phyloP scores from a whole-genome alignment of 805 yeast genomes.

The Wickerhamiella hasegawae region DNA sequence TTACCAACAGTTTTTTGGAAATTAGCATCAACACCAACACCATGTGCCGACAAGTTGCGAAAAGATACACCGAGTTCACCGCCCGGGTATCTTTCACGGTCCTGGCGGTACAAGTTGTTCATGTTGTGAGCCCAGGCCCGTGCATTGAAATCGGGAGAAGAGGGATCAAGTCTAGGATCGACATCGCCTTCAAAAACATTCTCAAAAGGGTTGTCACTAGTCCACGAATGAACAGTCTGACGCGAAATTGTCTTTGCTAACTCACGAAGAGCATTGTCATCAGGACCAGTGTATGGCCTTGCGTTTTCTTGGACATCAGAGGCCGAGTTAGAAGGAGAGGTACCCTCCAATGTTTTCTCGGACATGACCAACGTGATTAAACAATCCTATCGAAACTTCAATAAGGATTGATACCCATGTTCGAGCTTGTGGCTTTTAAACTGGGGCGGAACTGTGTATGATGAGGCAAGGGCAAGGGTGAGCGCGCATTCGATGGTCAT shows the following conservation, averaged over 20 bases:
- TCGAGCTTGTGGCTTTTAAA: too few species aligned
- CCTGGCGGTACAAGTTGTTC: constrained; percentile 33
- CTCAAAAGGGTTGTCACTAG: constrained; percentile 1
- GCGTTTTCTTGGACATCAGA: neutral
- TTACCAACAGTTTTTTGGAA: constrained; percentile 51
- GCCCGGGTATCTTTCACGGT: constrained; percentile 44
- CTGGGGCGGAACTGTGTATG: too few species aligned
- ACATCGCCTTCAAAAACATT: constrained; percentile 15
- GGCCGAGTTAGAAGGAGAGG: too few species aligned
- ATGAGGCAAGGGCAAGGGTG: too few species aligned
- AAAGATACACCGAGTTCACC: constrained; percentile 47
- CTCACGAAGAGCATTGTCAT: constrained; percentile 2
- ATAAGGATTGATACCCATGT: too few species aligned
- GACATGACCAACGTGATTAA: too few species aligned
- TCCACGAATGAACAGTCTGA: neutral
- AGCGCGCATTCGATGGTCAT: too few species aligned
- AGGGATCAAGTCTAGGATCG: constrained; percentile 41
- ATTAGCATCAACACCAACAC: constrained; percentile 42
- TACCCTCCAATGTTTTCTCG: too few species aligned
- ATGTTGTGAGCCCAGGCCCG: constrained; percentile 50
- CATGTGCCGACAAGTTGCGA: constrained; percentile 43
- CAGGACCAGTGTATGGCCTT: constrained; percentile 4
- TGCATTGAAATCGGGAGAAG: constrained; percentile 36
- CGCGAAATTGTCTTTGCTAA: constrained; percentile 2
- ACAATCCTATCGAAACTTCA: too few species aligned